Base-by-base conservation (phyloP, 2,329 filamentous ascomycete genomes). In the Aureobasidium pullulans region DNA sequence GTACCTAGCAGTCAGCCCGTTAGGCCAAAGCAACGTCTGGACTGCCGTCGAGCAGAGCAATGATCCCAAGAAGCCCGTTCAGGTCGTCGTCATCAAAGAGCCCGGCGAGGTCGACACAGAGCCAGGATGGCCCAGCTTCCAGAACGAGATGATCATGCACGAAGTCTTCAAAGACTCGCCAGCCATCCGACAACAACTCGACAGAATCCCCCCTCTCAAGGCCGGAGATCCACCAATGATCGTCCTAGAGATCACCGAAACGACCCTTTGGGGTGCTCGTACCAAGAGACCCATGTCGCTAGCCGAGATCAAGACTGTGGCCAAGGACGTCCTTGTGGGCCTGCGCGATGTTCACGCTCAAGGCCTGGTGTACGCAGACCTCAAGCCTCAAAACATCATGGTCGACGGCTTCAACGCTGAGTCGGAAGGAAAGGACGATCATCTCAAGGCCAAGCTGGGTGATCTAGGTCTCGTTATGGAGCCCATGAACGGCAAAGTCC, bases 371-470 rank as follows among this genome's bases (percentile, higher is more conserved):
- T 69, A 69, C 39, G 65, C 64, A 7, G 67, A 69, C 32, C 46
- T 69, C 19, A 69, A 69, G 61, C 67, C 67, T 62, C 63, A 67
- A 19, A 69, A 69, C 49, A 63, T 69, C 50, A 64, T 69, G 62
- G 32, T 69, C 32, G 63, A 64, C 44, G 66, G 66, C 47, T 69
- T 69, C 59, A 56, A 65, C 52, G 36, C 57, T 11, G 43, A 60
- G 43, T 43, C 50, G 7, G 32, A 62, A 34, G 57, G 47, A 15
- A 62, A 64, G 43, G 61, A 63, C 10, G 62, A 53, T 37, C 46
- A 62, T n/a, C 60, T 69, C 10, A 42, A 56, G 2, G 63, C 64
- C 28, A 69, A 65, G n/a, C 61, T 69, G 7, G 66, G 66, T 11
- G 67, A 69, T 60, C 60, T 69, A 0, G 67, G 67, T 15, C 65